Percentiles rank a stretch among this genome's conserved stretches.
Conservation (phyloP, 2,329 filamentous ascomycete genomes). For the Aspergillus latus region DNA sequence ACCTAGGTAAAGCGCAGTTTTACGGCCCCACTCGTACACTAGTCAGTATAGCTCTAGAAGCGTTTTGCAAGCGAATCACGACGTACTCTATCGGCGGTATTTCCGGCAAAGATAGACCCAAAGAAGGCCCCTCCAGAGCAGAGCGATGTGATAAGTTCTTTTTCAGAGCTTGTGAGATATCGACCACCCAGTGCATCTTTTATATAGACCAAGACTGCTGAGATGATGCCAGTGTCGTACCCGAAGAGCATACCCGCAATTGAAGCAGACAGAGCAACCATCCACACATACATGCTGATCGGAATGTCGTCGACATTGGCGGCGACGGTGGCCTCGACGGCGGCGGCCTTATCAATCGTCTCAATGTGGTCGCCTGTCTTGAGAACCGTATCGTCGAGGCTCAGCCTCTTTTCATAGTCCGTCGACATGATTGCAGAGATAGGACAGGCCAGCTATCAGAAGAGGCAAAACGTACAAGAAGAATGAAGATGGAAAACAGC, state of each 20-base stretch:
- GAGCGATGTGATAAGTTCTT: constrained; percentile 55
- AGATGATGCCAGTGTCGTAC: constrained; percentile 52
- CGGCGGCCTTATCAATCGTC: constrained; percentile 5
- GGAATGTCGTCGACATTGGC: constrained; percentile 37
- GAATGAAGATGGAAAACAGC: too few species aligned
- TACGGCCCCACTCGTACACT: constrained; percentile 36
- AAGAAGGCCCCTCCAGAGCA: constrained; percentile 52
- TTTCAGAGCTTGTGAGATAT: constrained; percentile 43
- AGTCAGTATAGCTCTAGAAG: neutral
- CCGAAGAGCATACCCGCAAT: constrained; percentile 36
- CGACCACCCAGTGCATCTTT: constrained; percentile 40
- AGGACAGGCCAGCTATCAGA: neutral
- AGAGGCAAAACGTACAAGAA: neutral
- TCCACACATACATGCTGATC: constrained; percentile 41
- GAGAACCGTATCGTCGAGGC: constrained; percentile 4
- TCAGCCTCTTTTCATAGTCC: constrained; percentile 3
- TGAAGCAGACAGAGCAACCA: constrained; percentile 40
- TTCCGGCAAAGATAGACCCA: constrained; percentile 43
- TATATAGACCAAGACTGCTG: constrained; percentile 43
- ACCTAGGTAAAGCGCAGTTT: constrained; percentile 43
- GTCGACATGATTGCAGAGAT: neutral
- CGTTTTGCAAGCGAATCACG: neutral
- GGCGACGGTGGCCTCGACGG: constrained; percentile 10
- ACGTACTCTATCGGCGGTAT: constrained; percentile 39
- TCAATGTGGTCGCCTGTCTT: constrained; percentile 16